Evolutionary conservation across 75 land plant species (phyloP).

Genomic region (Gnetum montanum): DNA sequence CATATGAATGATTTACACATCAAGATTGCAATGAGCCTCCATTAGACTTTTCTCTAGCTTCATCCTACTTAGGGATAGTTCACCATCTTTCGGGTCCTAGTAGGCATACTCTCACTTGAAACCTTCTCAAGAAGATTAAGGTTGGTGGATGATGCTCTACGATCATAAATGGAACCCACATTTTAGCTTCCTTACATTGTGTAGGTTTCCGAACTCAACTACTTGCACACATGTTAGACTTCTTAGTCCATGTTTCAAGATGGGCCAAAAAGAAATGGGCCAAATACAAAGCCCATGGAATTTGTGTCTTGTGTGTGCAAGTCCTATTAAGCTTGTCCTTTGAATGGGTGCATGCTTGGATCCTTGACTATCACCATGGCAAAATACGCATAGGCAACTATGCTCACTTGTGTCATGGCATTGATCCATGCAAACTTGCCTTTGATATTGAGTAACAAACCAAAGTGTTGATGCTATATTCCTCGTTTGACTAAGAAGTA

Average conservation of each 20-base stretch:
- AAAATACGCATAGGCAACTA: neutral
- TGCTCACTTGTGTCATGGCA: neutral
- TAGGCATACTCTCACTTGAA: neutral
- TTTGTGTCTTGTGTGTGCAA: no score
- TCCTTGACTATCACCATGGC: neutral
- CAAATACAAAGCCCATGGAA: neutral
- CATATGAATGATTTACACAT: neutral
- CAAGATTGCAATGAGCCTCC: neutral
- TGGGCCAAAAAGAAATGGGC: neutral
- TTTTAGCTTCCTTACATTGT: neutral
- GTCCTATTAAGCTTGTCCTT: neutral
- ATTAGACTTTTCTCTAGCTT: neutral
- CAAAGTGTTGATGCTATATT: neutral
- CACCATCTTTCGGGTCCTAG: neutral
- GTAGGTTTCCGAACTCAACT: neutral
- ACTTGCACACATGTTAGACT: neutral
- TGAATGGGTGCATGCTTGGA: neutral
- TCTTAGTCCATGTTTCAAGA: neutral
- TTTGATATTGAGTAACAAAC: neutral
- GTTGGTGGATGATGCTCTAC: neutral
- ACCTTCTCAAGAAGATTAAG: neutral
- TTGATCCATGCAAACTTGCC: neutral
- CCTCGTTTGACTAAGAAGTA: conserved; percentile 5
- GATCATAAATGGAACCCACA: neutral
- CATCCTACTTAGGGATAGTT: neutral